Percentiles rank a stretch among this genome's conserved stretches.
Conservation (phyloP, 305 asterid genomes). For the Rubia balearica region DNA sequence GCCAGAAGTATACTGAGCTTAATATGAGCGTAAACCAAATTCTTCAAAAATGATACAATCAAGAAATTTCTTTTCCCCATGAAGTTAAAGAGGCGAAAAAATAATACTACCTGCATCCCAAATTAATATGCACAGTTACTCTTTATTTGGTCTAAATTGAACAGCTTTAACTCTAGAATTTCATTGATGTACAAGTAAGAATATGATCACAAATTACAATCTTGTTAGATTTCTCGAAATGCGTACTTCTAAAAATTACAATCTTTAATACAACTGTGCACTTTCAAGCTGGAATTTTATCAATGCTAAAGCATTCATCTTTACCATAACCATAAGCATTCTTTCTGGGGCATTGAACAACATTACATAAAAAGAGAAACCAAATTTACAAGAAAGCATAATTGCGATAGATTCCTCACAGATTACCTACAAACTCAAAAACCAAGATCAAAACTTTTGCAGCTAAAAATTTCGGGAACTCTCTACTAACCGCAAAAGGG, state of each 20-base stretch:
- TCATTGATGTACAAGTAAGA: not conserved
- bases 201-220: not conserved
- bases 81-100: not conserved
- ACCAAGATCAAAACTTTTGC: not conserved
- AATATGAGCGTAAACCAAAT: not conserved
- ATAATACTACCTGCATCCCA: not conserved
- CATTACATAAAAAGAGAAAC: not conserved
- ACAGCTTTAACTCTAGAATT: not conserved
- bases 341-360: not conserved
- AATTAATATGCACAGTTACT: not conserved
- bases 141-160: not conserved
- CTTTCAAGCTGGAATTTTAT: no score
- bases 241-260: not conserved
- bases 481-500: slow-evolving; percentile 34
- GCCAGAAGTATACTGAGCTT: not conserved
- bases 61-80: not conserved
- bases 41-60: not conserved
- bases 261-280: not conserved
- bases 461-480: not conserved
- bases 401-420: not conserved
- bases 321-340: not conserved
- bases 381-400: not conserved
- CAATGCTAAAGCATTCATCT: not conserved
- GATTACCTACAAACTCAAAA: not conserved
- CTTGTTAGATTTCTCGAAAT: not conserved